A percentile compares a stretch with the other conserved stretches of the same genome.
Evolutionary conservation across 768 basidiomycete genomes (phyloP).

Genomic region (Amanita subjunquillea): DNA sequence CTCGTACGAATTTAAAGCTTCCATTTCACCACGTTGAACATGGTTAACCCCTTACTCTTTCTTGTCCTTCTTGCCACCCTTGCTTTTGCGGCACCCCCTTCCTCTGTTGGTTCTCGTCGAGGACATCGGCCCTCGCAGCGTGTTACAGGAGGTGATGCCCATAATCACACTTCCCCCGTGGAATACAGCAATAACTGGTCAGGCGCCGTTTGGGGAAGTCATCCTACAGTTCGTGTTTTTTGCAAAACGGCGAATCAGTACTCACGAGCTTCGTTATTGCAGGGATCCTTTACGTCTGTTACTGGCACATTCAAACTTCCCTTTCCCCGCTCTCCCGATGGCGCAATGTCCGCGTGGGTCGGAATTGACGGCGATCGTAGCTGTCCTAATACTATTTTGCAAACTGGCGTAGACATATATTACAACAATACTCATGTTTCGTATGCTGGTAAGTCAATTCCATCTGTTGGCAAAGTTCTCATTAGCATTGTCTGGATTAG

Average conservation of each 20-base stretch:
- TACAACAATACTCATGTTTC: neutral
- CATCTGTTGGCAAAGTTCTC: neutral
- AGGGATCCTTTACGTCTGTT: neutral
- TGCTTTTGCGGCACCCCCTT: neutral
- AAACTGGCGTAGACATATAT: neutral
- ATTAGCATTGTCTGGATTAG: neutral
- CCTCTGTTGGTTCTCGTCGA: neutral
- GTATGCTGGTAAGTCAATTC: neutral
- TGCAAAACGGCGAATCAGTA: conserved; percentile 5
- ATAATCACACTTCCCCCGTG: neutral
- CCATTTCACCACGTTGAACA: neutral
- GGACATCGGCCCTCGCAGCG: neutral
- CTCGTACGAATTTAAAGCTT: too few species aligned
- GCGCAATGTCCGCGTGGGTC: neutral
- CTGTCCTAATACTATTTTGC: neutral
- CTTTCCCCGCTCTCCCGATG: neutral
- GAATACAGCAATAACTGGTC: neutral
- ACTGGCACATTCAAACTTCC: neutral
- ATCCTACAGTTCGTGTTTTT: neutral
- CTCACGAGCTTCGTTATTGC: neutral
- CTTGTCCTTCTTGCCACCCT: neutral
- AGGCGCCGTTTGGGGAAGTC: neutral
- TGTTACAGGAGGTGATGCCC: too few species aligned
- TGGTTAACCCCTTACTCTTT: neutral
- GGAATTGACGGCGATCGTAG: neutral